Base-by-base conservation (phyloP, 768 basidiomycete species). In the Tremella yokohamensis region DNA sequence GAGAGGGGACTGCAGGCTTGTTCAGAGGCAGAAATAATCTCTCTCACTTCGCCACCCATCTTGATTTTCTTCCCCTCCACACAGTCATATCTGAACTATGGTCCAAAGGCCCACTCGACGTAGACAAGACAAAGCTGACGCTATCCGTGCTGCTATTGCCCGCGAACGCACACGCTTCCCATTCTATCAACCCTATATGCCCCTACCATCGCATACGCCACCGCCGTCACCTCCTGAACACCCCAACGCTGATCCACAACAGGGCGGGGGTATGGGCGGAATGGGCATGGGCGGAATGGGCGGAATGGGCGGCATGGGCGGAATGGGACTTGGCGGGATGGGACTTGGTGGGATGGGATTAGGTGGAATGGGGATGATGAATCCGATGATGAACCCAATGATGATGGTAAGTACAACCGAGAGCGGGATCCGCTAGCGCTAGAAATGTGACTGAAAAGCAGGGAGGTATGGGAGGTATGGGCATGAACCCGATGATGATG, bases 381-480 rank as follows among this genome's bases (percentile, higher is more conserved):
- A 63, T 18, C 29, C 29, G 6, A 34, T 34, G 29, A 34, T 34
- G 29, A 34, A 34, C 29, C 52, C 57, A 37, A 58, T 62, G 61
- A 62, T 57, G 61, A 56, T 55, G 52, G 58, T 56, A 8, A 49
- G 54, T 49, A n/a, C 18, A 8, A 12, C 15, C 47, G 40, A 8
- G 16, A 19, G 16, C 34, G 20, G 20, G 8, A 22, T 8, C 45
- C 45, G 13, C 18, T 26, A 38, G 16, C 19, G 29, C 29, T 34
- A 34, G 29, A 34, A 6, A 4, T 11, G 29, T 40, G 66, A 63
- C 42, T 71, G 72, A 24, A 15, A 78, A 82, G 78, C 79, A 79
- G 29, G 83, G 69, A 16, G 81, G 81, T 0, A 83, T 84, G 82
- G 80, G 79, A 6, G 84, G 83, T 1, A 83, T 84, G 80, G 80